Percentiles rank a stretch among this genome's conserved stretches.
Evolutionary conservation across 1,284 basidiomycete genomes (phyloP).

Genomic region (Peniophora sp.): DNA sequence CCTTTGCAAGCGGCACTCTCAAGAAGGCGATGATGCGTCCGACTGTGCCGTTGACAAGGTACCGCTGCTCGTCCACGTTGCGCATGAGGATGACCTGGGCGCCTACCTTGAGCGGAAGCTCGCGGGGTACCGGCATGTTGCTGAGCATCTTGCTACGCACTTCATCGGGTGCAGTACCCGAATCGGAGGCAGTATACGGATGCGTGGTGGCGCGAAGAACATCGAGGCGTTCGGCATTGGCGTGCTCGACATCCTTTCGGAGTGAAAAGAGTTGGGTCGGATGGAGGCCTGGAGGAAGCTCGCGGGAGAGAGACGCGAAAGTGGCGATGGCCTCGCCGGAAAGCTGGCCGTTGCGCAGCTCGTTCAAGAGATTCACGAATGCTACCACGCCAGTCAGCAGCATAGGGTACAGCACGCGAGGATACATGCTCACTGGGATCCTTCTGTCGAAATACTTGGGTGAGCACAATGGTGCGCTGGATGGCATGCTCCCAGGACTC

Average conservation of each 20-base stretch:
- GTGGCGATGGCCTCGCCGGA: neutral
- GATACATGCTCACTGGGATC: neutral
- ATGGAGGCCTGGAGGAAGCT: neutral
- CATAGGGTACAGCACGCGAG: neutral
- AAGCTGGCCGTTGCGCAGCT: neutral
- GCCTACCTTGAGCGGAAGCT: neutral
- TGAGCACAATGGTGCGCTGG: neutral
- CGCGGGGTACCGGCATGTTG: neutral
- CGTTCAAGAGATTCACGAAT: neutral
- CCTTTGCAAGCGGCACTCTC: neutral
- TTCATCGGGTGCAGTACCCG: neutral
- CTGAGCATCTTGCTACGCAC: neutral
- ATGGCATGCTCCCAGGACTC: neutral
- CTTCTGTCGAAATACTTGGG: neutral
- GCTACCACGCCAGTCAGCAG: neutral
- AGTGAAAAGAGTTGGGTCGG: neutral
- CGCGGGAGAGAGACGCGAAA: neutral
- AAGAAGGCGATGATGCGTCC: neutral
- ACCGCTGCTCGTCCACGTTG: neutral
- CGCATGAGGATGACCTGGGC: neutral
- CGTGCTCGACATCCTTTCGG: neutral
- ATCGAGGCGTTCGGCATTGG: neutral
- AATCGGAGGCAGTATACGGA: neutral
- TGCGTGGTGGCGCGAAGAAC: neutral
- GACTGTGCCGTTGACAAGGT: neutral